Evolutionary conservation across 805 yeast species (phyloP).

Genomic region (Candida insectalens): DNA sequence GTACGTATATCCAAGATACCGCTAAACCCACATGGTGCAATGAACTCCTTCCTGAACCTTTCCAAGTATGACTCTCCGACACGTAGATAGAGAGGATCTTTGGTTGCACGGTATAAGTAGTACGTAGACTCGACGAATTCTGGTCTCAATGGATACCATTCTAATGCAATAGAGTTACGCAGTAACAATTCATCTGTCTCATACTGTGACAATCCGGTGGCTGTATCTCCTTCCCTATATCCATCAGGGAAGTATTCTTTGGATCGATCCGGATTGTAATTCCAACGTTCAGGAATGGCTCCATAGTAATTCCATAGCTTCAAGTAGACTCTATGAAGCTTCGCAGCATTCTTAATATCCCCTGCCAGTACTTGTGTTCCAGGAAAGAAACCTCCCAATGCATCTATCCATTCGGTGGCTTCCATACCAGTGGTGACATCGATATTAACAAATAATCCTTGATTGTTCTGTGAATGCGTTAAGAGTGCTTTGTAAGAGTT

Average conservation of each 20-base stretch:
- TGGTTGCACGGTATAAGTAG: constrained; percentile 72
- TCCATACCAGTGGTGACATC: constrained; percentile 41
- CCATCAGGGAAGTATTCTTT: constrained; percentile 6
- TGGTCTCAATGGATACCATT: constrained; percentile 92
- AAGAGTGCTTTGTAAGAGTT: constrained; percentile 49
- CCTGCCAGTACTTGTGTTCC: constrained; percentile 79
- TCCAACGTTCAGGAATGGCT: constrained; percentile 87
- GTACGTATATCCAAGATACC: constrained; percentile 63
- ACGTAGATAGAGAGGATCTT: constrained; percentile 72
- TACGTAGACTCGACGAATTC: constrained; percentile 88
- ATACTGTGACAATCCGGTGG: constrained; percentile 12
- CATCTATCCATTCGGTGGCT: constrained; percentile 67
- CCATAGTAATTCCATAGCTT: constrained; percentile 77
- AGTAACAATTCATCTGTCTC: constrained; percentile 17
- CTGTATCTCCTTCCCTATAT: constrained; percentile 12
- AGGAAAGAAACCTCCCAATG: constrained; percentile 81
- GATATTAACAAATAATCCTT: constrained; percentile 38
- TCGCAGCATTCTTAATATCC: constrained; percentile 53
- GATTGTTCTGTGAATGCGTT: constrained; percentile 32
- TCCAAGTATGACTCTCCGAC: constrained; percentile 60
- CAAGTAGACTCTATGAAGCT: constrained; percentile 49
- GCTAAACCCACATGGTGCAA: constrained; percentile 68
- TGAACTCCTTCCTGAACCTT: constrained; percentile 42
- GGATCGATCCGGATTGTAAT: constrained; percentile 22
- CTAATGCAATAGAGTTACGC: constrained; percentile 41